Percentiles rank a stretch among this genome's conserved stretches.
Conservation (phyloP, 371 early-diverging fungal species). For the Mucor velutinosus region DNA sequence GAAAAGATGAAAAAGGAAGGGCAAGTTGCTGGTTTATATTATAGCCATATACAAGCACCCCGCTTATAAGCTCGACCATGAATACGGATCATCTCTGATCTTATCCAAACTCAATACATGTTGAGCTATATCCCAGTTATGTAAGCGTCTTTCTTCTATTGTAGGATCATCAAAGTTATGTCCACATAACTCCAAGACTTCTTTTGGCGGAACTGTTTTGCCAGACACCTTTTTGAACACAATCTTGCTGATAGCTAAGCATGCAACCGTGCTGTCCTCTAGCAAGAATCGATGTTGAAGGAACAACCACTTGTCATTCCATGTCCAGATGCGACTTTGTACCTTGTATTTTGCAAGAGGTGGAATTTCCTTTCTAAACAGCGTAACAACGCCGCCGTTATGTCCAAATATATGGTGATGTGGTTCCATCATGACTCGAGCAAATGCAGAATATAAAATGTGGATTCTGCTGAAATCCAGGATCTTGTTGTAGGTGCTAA, state of each 20-base stretch:
- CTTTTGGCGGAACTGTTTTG: constrained; percentile 39
- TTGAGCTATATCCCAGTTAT: constrained; percentile 31
- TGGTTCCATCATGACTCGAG: constrained; percentile 45
- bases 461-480: constrained; percentile 59
- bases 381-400: constrained; percentile 41
- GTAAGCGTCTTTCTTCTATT: constrained; percentile 31
- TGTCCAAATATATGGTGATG: constrained; percentile 34
- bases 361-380: constrained; percentile 61
- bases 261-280: constrained; percentile 19
- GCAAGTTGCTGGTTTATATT: no score
- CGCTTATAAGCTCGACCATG: constrained; percentile 19
- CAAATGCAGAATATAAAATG: constrained; percentile 44
- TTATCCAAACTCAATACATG: constrained; percentile 29
- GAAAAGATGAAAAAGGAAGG: not conserved
- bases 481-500: constrained; percentile 59
- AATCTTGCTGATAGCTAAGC: constrained; percentile 40
- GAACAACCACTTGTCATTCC: constrained; percentile 61
- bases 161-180: constrained; percentile 27
- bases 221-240: constrained; percentile 48
- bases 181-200: constrained; percentile 39
- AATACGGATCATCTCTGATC: constrained; percentile 23
- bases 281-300: constrained; percentile 44
- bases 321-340: constrained; percentile 57
- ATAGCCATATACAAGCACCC: not conserved
- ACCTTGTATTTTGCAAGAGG: constrained; percentile 53